A percentile compares a stretch with the other conserved stretches of the same genome.
Evolutionary conservation across 495 filamentous ascomycete genomes (phyloP).

Genomic region (Podospora tetraspora): DNA sequence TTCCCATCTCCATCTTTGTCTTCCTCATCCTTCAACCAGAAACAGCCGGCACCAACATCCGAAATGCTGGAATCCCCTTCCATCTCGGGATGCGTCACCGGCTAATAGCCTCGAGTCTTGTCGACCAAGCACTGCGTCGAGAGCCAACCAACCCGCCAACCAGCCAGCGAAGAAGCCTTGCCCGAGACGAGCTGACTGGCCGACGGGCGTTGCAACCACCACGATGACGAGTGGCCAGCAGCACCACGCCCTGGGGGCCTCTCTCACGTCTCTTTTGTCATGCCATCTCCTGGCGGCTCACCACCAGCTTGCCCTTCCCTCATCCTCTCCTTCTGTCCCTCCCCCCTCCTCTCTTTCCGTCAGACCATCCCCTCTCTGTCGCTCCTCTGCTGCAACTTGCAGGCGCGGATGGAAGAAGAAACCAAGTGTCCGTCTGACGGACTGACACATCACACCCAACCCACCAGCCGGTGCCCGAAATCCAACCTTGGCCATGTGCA

Average conservation of each 20-base stretch:
- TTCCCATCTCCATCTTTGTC: background rate
- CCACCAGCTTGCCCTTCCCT: background rate
- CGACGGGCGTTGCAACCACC: background rate
- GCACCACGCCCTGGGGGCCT: background rate
- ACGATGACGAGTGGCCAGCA: background rate
- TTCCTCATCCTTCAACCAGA: background rate
- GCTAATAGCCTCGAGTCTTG: background rate
- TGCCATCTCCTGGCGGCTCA: background rate
- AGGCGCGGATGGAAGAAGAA: background rate
- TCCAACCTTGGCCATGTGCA: background rate
- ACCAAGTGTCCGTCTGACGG: background rate
- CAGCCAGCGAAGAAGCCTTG: background rate
- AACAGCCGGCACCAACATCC: background rate
- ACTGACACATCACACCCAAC: background rate
- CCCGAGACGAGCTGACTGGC: background rate
- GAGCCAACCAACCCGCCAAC: background rate
- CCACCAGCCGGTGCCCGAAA: background rate
- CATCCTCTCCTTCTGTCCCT: background rate
- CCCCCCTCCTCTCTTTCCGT: background rate
- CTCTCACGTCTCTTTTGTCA: background rate
- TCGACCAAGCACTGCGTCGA: background rate
- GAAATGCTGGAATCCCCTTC: background rate
- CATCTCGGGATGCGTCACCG: background rate
- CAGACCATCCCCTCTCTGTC: background rate
- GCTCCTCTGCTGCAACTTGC: background rate